Conservation (phyloP, 495 filamentous ascomycete species). For the Polyplosphaeria fusca region DNA sequence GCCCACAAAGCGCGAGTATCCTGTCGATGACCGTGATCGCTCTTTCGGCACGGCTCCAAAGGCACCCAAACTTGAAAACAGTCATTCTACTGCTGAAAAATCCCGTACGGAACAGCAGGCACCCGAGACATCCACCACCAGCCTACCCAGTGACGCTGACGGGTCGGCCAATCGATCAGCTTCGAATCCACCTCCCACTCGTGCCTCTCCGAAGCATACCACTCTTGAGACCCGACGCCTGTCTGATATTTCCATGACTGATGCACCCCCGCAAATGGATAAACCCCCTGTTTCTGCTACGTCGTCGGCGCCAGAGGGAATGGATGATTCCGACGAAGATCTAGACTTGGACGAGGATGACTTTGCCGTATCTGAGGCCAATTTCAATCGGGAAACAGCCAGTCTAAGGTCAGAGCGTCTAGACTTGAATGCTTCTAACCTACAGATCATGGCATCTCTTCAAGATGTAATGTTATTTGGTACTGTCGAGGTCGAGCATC, state of each 20-base stretch:
- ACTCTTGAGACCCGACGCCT: constrained; percentile 19
- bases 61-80: constrained; percentile 28
- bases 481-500: constrained; percentile 19
- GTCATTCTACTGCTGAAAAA: neutral
- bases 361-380: constrained; percentile 37
- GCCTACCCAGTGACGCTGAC: neutral
- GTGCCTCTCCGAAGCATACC: constrained; percentile 7
- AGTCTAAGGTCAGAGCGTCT: constrained; percentile 36
- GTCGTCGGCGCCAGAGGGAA: constrained; percentile 19
- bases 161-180: neutral
- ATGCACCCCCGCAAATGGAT: constrained; percentile 14
- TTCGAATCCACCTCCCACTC: neutral
- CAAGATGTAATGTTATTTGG: constrained; percentile 32
- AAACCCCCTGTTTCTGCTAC: constrained; percentile 15
- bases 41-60: constrained; percentile 21
- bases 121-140: neutral
- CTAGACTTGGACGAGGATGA: constrained; percentile 41
- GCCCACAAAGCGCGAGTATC: constrained; percentile 28
- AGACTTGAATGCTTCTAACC: constrained; percentile 35
- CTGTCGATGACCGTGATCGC: constrained; percentile 27
- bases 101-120: constrained; percentile 10
- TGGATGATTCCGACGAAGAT: constrained; percentile 39
- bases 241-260: constrained; percentile 27
- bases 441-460: constrained; percentile 38
- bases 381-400: constrained; percentile 40